Percentiles rank a stretch among this genome's conserved stretches.
Conservation (phyloP, 2,329 filamentous ascomycete genomes). For the Hortaea werneckii region DNA sequence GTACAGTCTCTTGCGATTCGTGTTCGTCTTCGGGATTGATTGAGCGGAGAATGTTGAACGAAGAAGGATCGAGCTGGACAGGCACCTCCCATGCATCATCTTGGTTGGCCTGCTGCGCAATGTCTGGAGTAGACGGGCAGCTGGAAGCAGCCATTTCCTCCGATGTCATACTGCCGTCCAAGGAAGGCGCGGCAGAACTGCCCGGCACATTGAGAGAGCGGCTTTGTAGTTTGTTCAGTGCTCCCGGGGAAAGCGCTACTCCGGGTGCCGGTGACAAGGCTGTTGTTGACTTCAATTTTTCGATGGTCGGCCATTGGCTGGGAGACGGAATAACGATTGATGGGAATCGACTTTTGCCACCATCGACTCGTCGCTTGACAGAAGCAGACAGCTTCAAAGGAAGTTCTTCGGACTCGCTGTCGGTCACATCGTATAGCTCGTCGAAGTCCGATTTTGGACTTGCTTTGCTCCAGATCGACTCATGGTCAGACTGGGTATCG, state of each 20-base stretch:
- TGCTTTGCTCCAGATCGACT: conserved; percentile 47
- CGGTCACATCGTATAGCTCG: conserved; percentile 78
- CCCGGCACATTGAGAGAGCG: conserved; percentile 55
- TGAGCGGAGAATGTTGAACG: conserved; percentile 69
- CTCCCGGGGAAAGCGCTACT: conserved; percentile 28
- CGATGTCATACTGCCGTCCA: conserved; percentile 80
- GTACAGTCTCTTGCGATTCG: conserved; percentile 20
- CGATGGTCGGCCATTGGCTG: conserved; percentile 46
- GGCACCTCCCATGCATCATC: conserved; percentile 54
- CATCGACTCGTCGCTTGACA: conserved; percentile 32
- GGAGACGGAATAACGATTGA: conserved; percentile 50
- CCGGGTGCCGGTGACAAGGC: conserved; percentile 40
- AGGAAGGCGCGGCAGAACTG: conserved; percentile 71
- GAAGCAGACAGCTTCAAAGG: conserved; percentile 43
- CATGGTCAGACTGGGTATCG: conserved; percentile 28
- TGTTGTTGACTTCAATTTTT: conserved; percentile 38
- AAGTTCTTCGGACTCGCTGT: conserved; percentile 56
- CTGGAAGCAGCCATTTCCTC: conserved; percentile 78
- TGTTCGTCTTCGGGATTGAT: conserved; percentile 45
- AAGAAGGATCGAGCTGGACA: conserved; percentile 60
- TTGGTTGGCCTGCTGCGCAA: conserved; percentile 43
- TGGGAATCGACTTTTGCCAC: conserved; percentile 39
- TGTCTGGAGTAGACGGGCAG: conserved; percentile 72
- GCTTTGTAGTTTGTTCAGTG: conserved; percentile 58
- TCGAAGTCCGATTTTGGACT: conserved; percentile 68